Conservation (phyloP, 2,329 filamentous ascomycete species). For the Colletotrichum magnum region DNA sequence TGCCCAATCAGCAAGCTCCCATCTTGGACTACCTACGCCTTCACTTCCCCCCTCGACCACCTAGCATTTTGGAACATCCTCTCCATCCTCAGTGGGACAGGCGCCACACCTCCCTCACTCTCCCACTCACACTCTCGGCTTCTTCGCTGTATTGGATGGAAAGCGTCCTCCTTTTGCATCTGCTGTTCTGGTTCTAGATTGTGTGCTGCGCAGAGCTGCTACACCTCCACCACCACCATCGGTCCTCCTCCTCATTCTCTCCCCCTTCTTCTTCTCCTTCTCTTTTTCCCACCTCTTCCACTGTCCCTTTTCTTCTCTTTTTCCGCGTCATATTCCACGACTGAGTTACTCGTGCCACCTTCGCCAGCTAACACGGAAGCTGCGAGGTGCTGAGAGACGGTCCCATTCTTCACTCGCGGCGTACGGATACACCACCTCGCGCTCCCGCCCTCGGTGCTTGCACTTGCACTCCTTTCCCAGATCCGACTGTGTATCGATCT, state of each 20-base stretch:
- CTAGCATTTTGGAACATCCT: constrained; percentile 36
- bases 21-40: constrained; percentile 19
- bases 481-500: constrained; percentile 40
- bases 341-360: too few species aligned
- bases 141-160: constrained; percentile 13
- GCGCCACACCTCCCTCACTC: constrained; percentile 36
- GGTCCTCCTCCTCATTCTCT: constrained; percentile 19
- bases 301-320: neutral
- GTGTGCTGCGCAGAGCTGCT: neutral
- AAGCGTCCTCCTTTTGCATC: neutral
- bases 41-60: constrained; percentile 26
- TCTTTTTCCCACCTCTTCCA: constrained; percentile 32
- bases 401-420: neutral
- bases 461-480: constrained; percentile 26
- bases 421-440: constrained; percentile 21
- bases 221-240: neutral
- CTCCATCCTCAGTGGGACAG: constrained; percentile 22
- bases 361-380: too few species aligned
- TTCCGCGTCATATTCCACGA: too few species aligned
- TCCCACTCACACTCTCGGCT: constrained; percentile 25
- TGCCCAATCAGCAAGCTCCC: constrained; percentile 37
- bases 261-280: constrained; percentile 30
- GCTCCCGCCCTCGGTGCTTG: constrained; percentile 22
- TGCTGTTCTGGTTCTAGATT: constrained; percentile 3
- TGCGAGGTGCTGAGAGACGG: too few species aligned